Evolutionary conservation across 129 eudicot genomes (phyloP).

Genomic region (Silybum marianum): DNA sequence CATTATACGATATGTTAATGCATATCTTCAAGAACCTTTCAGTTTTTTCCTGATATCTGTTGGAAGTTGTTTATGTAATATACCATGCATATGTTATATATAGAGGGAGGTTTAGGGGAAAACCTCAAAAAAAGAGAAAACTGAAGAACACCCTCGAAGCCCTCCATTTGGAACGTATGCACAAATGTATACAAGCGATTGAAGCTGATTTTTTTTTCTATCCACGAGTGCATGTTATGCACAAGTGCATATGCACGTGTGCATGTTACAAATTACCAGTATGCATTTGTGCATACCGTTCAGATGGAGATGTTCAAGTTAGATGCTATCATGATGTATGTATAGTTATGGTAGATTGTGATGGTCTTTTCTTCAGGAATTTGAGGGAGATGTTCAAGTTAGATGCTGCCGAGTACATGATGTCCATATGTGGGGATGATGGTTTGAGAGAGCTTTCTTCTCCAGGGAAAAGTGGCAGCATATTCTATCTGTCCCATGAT

Average conservation of each 20-base stretch:
- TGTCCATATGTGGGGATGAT: conserved; percentile 99
- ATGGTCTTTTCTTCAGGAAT: conserved; percentile 58
- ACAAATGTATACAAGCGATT: too few species aligned
- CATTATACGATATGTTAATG: not conserved
- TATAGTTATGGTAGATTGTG: conserved; percentile 20
- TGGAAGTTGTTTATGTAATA: not conserved
- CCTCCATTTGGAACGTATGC: too few species aligned
- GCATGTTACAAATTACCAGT: too few species aligned
- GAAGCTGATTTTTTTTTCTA: too few species aligned
- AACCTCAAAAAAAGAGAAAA: too few species aligned
- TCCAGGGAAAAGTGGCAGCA: conserved; percentile 98
- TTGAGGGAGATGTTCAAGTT: conserved; percentile 96
- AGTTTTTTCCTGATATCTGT: conserved; percentile 9
- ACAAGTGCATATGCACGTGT: too few species aligned
- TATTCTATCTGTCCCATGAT: conserved; percentile 87
- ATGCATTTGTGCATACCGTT: too few species aligned
- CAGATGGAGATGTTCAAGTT: too few species aligned
- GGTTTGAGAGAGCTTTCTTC: conserved; percentile 95
- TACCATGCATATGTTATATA: not conserved
- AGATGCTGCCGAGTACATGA: conserved; percentile 99
- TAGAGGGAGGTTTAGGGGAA: too few species aligned
- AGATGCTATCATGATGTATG: conserved; percentile 1
- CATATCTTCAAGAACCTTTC: not conserved
- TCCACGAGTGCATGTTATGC: too few species aligned
- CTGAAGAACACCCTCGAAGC: too few species aligned